phyloP scores from a whole-genome alignment of 176 grass and related monocot species.

The Puya raimondii region DNA sequence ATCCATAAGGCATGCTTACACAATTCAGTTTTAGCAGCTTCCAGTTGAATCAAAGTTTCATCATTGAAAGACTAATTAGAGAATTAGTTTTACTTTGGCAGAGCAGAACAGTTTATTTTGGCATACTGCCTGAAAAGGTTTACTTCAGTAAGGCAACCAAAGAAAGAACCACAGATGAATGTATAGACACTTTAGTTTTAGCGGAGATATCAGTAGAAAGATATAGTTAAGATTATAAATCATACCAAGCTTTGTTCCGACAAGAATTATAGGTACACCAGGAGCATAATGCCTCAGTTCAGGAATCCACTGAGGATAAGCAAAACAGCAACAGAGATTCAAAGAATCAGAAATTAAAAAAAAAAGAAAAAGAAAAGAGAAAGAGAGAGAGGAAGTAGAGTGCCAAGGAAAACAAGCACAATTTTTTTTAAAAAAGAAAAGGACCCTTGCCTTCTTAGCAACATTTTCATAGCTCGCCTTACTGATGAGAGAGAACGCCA shows the following conservation, averaged over 20 bases:
- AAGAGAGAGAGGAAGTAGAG: conserved; percentile 2
- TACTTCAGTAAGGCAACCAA: not conserved
- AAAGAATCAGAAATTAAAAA: not conserved
- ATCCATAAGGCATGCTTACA: too few relatives aligned
- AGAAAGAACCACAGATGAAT: not conserved
- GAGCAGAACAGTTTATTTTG: not conserved
- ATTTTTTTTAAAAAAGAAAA: not conserved
- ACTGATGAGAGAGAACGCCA: conserved; percentile 75
- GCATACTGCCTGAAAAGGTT: not conserved
- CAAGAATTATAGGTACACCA: conserved; percentile 67
- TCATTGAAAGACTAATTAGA: too few relatives aligned
- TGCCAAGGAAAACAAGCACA: not conserved
- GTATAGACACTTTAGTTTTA: not conserved
- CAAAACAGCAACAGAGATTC: not conserved
- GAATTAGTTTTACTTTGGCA: too few relatives aligned
- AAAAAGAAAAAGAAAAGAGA: too few relatives aligned
- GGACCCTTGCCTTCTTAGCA: conserved; percentile 44
- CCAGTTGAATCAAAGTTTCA: too few relatives aligned
- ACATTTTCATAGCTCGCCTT: conserved; percentile 84
- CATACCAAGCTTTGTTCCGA: conserved; percentile 67
- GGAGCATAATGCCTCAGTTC: conserved; percentile 68
- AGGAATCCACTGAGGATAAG: conserved; percentile 61
- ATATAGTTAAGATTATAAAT: not conserved
- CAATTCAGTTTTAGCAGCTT: too few relatives aligned
- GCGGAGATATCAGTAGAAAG: not conserved